Evolutionary conservation across 768 basidiomycete genomes (phyloP).

Genomic region (Mycena galopus): DNA sequence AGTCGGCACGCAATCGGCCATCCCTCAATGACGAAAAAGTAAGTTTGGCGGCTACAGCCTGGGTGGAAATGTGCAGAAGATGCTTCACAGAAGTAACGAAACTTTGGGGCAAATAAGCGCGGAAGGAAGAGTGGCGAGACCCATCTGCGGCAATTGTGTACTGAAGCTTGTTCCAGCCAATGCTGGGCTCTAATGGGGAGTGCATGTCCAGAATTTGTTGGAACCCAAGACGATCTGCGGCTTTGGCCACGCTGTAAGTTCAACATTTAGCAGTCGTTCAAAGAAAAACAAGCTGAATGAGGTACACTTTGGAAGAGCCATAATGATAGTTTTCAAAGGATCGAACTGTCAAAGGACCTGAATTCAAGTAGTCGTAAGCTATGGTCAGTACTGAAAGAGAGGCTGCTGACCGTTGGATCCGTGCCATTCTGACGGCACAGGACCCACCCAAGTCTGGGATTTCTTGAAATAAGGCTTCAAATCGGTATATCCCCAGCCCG

Average conservation of each 20-base stretch:
- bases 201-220: slow-evolving; percentile 15
- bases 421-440: slow-evolving; percentile 19
- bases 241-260: slow-evolving; percentile 6
- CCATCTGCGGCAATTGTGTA: slow-evolving; percentile 9
- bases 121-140: slow-evolving; percentile 19
- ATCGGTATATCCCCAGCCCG: slow-evolving; percentile 52
- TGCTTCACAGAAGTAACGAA: not conserved
- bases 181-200: slow-evolving; percentile 20
- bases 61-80: slow-evolving; percentile 19
- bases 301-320: not conserved
- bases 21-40: not conserved
- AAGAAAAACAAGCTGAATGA: not conserved
- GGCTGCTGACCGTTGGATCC: not conserved
- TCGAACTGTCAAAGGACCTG: slow-evolving; percentile 18
- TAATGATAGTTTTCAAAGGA: slow-evolving; percentile 3
- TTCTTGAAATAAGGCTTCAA: slow-evolving; percentile 50
- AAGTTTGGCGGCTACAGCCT: slow-evolving; percentile 5
- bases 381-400: not conserved
- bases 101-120: slow-evolving; percentile 13
- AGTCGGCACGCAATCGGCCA: not conserved
- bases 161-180: slow-evolving; percentile 29
- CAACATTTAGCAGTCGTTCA: too few relatives aligned
- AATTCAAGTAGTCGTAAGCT: not conserved
- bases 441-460: slow-evolving; percentile 41
- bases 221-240: slow-evolving; percentile 7